phyloP scores from a whole-genome alignment of 2,329 filamentous ascomycete genomes.

The Neoascochyta sp. region DNA sequence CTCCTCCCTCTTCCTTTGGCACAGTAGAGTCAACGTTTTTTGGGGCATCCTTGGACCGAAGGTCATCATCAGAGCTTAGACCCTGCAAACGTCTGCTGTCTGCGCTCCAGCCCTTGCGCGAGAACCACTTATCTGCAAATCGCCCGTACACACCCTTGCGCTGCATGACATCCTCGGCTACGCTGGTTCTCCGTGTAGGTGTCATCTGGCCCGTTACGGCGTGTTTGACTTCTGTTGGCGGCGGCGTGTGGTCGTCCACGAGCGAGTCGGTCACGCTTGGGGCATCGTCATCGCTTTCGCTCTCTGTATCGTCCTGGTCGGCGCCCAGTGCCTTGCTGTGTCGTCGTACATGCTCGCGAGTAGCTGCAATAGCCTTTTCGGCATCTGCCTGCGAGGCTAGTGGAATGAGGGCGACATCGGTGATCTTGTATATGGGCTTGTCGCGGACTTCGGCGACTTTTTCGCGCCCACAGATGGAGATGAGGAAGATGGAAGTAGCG shows the following conservation, averaged over 20 bases:
- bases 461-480: slow-evolving; percentile 80
- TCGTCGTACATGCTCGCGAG: slow-evolving; percentile 47
- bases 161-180: slow-evolving; percentile 85
- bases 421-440: slow-evolving; percentile 79
- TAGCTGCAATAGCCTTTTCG: slow-evolving; percentile 64
- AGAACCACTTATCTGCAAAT: slow-evolving; percentile 91
- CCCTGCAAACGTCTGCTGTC: slow-evolving; percentile 68
- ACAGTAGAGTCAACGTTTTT: slow-evolving; percentile 32
- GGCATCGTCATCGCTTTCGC: slow-evolving; percentile 33
- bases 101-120: slow-evolving; percentile 72
- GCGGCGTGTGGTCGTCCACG: slow-evolving; percentile 32
- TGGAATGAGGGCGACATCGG: slow-evolving; percentile 86
- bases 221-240: slow-evolving; percentile 33
- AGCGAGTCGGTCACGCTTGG: slow-evolving; percentile 38
- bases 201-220: slow-evolving; percentile 26
- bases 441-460: slow-evolving; percentile 86
- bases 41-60: slow-evolving; percentile 34
- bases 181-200: slow-evolving; percentile 46
- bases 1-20: slow-evolving; percentile 21
- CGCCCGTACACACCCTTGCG: slow-evolving; percentile 79
- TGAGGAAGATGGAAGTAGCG: slow-evolving; percentile 74
- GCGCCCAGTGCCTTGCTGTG: slow-evolving; percentile 23
- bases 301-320: slow-evolving; percentile 29
- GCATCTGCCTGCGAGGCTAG: slow-evolving; percentile 74
- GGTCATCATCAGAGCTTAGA: slow-evolving; percentile 54